Conservation (phyloP, 2,329 filamentous ascomycete genomes). For the Exophiala sp. region DNA sequence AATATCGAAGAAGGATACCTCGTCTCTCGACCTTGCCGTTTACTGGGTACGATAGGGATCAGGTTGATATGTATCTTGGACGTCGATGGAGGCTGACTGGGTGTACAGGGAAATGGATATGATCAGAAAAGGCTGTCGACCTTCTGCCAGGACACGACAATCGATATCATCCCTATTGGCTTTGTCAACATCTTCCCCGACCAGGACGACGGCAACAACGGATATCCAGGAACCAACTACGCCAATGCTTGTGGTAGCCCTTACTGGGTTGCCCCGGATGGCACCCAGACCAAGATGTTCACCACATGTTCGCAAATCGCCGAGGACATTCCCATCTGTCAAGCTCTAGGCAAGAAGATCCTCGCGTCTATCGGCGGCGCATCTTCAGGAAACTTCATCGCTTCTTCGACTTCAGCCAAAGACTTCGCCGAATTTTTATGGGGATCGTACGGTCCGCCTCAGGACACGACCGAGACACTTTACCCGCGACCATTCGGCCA, state of each 20-base stretch:
- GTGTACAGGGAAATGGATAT: conserved; percentile 46
- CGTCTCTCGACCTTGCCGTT: conserved; percentile 43
- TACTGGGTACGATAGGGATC: conserved; percentile 44
- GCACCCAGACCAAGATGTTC: conserved; percentile 37
- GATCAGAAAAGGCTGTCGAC: conserved; percentile 45
- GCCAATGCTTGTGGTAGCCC: conserved; percentile 48
- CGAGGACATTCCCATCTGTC: conserved; percentile 52
- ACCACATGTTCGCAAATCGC: conserved; percentile 41
- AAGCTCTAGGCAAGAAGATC: conserved; percentile 62
- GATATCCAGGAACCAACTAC: conserved; percentile 51
- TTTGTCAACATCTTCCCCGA: conserved; percentile 53
- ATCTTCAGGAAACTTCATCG: conserved; percentile 63
- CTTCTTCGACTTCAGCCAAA: conserved; percentile 47
- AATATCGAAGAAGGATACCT: conserved; percentile 1
- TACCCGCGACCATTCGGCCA: conserved; percentile 60
- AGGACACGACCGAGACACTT: conserved; percentile 29
- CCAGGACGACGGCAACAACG: conserved; percentile 33
- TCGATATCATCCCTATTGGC: conserved; percentile 53
- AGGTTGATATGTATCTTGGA: not conserved
- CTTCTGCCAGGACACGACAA: conserved; percentile 47
- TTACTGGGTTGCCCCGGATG: conserved; percentile 34
- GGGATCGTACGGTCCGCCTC: conserved; percentile 61
- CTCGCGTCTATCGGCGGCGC: conserved; percentile 66
- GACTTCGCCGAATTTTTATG: conserved; percentile 59
- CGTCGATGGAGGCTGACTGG: conserved; percentile 15